A percentile compares a stretch with the other conserved stretches of the same genome.
Conservation (phyloP, 2,329 filamentous ascomycete genomes). For the Fusarium guadeloupense region DNA sequence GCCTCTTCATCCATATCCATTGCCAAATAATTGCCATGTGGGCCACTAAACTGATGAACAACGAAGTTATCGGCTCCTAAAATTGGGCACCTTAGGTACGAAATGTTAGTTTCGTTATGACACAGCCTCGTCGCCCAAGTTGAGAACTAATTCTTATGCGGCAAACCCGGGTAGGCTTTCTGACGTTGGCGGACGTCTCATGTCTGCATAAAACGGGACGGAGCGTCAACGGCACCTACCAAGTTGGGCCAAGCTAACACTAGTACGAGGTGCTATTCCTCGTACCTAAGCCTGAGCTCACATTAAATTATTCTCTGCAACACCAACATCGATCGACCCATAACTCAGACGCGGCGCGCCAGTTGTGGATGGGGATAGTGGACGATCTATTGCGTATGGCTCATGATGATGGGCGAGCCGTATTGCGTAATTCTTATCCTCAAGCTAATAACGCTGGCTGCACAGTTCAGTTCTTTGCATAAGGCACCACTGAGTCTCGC, state of each 20-base stretch:
- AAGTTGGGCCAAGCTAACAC: slow-evolving; percentile 25
- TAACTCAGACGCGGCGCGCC: slow-evolving; percentile 19
- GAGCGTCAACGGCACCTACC: slow-evolving; percentile 41
- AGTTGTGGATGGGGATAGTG: slow-evolving; percentile 35
- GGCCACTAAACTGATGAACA: slow-evolving; percentile 18
- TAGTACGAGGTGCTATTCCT: slow-evolving; percentile 22
- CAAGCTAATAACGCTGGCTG: not conserved
- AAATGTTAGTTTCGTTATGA: not conserved
- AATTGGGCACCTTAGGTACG: slow-evolving; percentile 23
- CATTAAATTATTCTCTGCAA: slow-evolving; percentile 24
- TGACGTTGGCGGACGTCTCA: slow-evolving; percentile 25
- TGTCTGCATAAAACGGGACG: slow-evolving; percentile 35
- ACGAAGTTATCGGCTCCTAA: slow-evolving; percentile 2
- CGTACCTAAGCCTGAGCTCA: slow-evolving; percentile 29
- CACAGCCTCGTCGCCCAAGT: slow-evolving; percentile 12
- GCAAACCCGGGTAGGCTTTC: slow-evolving; percentile 36
- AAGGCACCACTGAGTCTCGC: slow-evolving; percentile 1
- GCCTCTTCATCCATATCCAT: too few relatives aligned
- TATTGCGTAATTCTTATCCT: slow-evolving; percentile 36
- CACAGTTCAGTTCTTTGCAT: not conserved
- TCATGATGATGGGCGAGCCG: slow-evolving; percentile 32
- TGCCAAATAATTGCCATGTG: slow-evolving; percentile 26
- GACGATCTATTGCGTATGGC: slow-evolving; percentile 31
- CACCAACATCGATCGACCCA: slow-evolving; percentile 11
- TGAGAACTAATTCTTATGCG: slow-evolving; percentile 44